A percentile compares a stretch with the other conserved stretches of the same genome.
Evolutionary conservation across 2,329 filamentous ascomycete species (phyloP).

Genomic region (Hypoxylon sp.): DNA sequence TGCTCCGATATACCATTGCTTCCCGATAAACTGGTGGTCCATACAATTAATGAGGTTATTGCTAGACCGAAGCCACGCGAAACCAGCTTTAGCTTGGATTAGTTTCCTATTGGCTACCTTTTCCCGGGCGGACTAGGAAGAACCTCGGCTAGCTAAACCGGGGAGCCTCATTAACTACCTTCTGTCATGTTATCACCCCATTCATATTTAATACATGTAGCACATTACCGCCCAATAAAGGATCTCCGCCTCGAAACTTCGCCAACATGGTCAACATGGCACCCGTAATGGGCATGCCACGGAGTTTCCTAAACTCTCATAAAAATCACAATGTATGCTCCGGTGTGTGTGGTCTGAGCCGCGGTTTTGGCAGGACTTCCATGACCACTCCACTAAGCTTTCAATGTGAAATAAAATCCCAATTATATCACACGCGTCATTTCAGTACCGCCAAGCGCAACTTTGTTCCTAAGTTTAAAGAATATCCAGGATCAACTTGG

Average conservation of each 20-base stretch:
- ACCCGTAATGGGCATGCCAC: neutral
- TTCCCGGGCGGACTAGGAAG: neutral
- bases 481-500: neutral
- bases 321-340: conserved; percentile 14
- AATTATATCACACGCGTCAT: neutral
- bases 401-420: neutral
- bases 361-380: conserved; percentile 14
- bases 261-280: conserved; percentile 1
- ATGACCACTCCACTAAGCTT: neutral
- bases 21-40: neutral
- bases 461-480: neutral
- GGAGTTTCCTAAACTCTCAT: conserved; percentile 9
- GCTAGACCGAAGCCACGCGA: neutral
- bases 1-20: neutral
- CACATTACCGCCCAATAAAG: neutral
- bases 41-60: neutral
- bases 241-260: neutral
- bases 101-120: conserved; percentile 4
- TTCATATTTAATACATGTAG: neutral
- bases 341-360: conserved; percentile 6
- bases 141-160: neutral
- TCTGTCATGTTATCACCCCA: too few species aligned
- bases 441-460: neutral
- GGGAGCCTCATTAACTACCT: neutral
- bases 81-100: neutral